Percentiles rank a stretch among this genome's conserved stretches.
Conservation (phyloP, 139 green algal genomes). For the Chlamydomonas sp. region DNA sequence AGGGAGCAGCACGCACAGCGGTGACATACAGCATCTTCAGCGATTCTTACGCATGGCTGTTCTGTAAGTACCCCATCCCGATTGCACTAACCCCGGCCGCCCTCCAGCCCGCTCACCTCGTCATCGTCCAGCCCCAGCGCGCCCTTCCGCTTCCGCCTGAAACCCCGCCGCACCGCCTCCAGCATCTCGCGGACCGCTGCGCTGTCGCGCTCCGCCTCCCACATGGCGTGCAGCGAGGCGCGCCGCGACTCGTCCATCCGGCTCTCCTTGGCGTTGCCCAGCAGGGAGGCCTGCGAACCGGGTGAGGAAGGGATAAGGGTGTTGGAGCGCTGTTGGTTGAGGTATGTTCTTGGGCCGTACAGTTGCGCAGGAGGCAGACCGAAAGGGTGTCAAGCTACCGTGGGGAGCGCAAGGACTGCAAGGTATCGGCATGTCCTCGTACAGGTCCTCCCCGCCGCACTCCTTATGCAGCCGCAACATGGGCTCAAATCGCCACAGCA, state of each 20-base stretch:
- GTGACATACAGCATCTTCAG: too few relatives aligned
- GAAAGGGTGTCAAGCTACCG: too few relatives aligned
- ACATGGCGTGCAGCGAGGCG: conserved; percentile 15
- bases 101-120: neutral
- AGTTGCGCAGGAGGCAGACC: too few relatives aligned
- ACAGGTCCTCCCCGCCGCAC: too few relatives aligned
- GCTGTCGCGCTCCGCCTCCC: conserved; percentile 20
- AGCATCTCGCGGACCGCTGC: conserved; percentile 20
- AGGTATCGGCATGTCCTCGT: too few relatives aligned
- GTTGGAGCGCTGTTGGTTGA: neutral
- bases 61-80: too few relatives aligned
- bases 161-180: conserved; percentile 27
- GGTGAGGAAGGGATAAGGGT: neutral
- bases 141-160: neutral
- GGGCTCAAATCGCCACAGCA: too few relatives aligned
- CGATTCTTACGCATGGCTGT: too few relatives aligned
- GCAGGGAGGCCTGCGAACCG: neutral
- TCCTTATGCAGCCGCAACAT: too few relatives aligned
- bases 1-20: neutral
- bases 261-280: conserved; percentile 14
- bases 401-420: too few relatives aligned
- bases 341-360: too few relatives aligned
- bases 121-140: neutral
- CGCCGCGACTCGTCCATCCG: conserved; percentile 1
- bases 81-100: neutral